phyloP scores from a whole-genome alignment of 2,329 filamentous ascomycete genomes.

The Phaeosphaeria sp. region DNA sequence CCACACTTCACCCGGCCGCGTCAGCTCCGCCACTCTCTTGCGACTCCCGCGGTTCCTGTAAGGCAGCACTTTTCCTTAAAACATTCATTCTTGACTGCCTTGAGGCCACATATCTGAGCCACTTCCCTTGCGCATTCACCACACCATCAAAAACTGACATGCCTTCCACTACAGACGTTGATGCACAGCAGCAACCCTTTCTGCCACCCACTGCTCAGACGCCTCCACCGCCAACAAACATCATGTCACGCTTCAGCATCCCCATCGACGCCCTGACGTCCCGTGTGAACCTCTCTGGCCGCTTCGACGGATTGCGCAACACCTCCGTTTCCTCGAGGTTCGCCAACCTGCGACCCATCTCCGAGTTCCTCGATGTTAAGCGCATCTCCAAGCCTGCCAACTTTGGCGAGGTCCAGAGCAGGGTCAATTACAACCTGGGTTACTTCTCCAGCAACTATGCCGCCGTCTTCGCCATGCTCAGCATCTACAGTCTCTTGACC shows the following conservation, averaged over 20 bases:
- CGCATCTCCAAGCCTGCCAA: conserved; percentile 92
- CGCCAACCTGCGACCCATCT: conserved; percentile 87
- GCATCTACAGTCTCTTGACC: conserved; percentile 91
- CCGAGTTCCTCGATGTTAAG: conserved; percentile 96
- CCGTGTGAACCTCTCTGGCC: conserved; percentile 82
- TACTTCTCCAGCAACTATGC: conserved; percentile 99
- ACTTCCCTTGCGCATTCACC: conserved; percentile 5
- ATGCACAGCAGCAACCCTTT: conserved; percentile 37
- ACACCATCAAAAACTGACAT: conserved; percentile 31
- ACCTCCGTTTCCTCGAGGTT: conserved; percentile 83
- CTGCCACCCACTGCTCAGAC: conserved; percentile 24
- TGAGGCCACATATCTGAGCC: conserved; percentile 40
- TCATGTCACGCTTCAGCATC: conserved; percentile 89
- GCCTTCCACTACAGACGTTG: conserved; percentile 33
- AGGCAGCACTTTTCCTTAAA: conserved; percentile 35
- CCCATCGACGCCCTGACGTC: conserved; percentile 91
- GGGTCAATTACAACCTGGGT: conserved; percentile 95
- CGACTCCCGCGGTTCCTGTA: conserved; percentile 24
- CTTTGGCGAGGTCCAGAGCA: conserved; percentile 86
- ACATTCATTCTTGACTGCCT: neutral
- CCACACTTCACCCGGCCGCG: conserved; percentile 28
- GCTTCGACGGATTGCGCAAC: conserved; percentile 81
- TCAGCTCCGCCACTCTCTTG: conserved; percentile 23
- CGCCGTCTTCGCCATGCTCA: conserved; percentile 90
- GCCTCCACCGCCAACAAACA: conserved; percentile 20